A percentile compares a stretch with the other conserved stretches of the same genome.
phyloP scores from a whole-genome alignment of 2,329 filamentous ascomycete genomes.

The Cladosporium sphaerospermum region DNA sequence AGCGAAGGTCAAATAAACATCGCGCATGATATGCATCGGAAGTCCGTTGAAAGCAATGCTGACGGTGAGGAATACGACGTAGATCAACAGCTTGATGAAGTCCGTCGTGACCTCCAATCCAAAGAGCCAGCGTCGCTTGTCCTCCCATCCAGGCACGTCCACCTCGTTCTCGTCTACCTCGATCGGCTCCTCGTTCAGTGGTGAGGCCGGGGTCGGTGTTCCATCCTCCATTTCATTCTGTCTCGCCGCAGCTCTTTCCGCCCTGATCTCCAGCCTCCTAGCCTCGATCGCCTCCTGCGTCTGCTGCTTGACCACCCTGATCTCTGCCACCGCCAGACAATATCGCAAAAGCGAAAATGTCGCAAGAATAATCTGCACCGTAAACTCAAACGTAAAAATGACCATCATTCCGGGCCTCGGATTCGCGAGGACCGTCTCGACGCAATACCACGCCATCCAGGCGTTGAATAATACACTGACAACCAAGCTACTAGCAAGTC shows the following conservation, averaged over 20 bases:
- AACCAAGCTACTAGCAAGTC: slow-evolving; percentile 70
- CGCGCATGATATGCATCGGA: slow-evolving; percentile 92
- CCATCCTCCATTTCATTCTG: slow-evolving; percentile 31
- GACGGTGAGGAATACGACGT: slow-evolving; percentile 86
- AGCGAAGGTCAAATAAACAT: slow-evolving; percentile 87
- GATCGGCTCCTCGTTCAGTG: slow-evolving; percentile 50
- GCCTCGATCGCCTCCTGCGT: slow-evolving; percentile 62
- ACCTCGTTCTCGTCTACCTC: slow-evolving; percentile 89
- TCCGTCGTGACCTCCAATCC: slow-evolving; percentile 75
- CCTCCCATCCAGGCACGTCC: slow-evolving; percentile 92
- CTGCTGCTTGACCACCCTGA: slow-evolving; percentile 67
- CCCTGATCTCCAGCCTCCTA: slow-evolving; percentile 60
- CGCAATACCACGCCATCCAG: slow-evolving; percentile 72
- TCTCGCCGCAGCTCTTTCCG: slow-evolving; percentile 45
- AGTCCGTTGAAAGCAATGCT: slow-evolving; percentile 90
- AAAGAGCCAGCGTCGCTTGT: slow-evolving; percentile 88
- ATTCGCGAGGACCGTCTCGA: slow-evolving; percentile 76
- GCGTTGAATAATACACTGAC: slow-evolving; percentile 75
- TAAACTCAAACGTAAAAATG: slow-evolving; percentile 98
- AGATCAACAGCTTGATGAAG: slow-evolving; percentile 84
- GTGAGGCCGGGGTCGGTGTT: slow-evolving; percentile 33
- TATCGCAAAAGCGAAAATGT: slow-evolving; percentile 75
- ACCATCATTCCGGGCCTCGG: slow-evolving; percentile 99
- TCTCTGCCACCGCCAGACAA: slow-evolving; percentile 68
- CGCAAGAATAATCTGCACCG: slow-evolving; percentile 74